phyloP scores from a whole-genome alignment of 495 filamentous ascomycete species.

The Neurospora tetraspora region DNA sequence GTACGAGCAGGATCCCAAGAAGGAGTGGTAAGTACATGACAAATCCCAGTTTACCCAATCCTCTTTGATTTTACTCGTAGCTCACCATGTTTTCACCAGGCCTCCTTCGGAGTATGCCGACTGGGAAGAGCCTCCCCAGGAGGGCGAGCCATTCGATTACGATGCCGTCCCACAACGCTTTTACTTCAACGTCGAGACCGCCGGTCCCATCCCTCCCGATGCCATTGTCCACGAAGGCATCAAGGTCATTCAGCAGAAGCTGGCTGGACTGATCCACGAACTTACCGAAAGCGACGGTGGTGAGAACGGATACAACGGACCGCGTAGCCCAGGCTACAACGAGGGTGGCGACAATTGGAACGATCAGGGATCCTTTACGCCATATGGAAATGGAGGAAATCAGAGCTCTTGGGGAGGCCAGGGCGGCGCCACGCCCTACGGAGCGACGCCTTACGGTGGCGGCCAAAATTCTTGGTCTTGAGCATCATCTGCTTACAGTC shows the following conservation, averaged over 20 bases:
- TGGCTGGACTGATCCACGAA: conserved; percentile 72
- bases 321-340: conserved; percentile 52
- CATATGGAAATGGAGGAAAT: conserved; percentile 51
- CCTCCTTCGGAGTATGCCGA: conserved; percentile 74
- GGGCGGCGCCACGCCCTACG: conserved; percentile 59
- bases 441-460: conserved; percentile 24
- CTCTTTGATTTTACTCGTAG: neutral
- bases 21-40: conserved; percentile 69
- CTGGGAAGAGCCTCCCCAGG: conserved; percentile 73
- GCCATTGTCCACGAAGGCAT: conserved; percentile 81
- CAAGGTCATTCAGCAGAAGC: conserved; percentile 77
- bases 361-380: conserved; percentile 65
- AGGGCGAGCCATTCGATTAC: conserved; percentile 82
- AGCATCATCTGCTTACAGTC: neutral
- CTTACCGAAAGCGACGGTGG: conserved; percentile 48
- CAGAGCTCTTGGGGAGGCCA: conserved; percentile 58
- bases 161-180: conserved; percentile 75
- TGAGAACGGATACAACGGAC: conserved; percentile 45
- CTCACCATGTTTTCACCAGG: conserved; percentile 40
- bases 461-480: conserved; percentile 17
- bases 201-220: conserved; percentile 80
- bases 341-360: conserved; percentile 44
- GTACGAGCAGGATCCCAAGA: conserved; percentile 76
- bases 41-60: neutral
- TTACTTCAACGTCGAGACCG: conserved; percentile 87